These are phyloP conservation scores for Colletotrichum horii DNA, from an alignment of 2,329 filamentous ascomycete species.

Conservation along the genomic window DNA sequence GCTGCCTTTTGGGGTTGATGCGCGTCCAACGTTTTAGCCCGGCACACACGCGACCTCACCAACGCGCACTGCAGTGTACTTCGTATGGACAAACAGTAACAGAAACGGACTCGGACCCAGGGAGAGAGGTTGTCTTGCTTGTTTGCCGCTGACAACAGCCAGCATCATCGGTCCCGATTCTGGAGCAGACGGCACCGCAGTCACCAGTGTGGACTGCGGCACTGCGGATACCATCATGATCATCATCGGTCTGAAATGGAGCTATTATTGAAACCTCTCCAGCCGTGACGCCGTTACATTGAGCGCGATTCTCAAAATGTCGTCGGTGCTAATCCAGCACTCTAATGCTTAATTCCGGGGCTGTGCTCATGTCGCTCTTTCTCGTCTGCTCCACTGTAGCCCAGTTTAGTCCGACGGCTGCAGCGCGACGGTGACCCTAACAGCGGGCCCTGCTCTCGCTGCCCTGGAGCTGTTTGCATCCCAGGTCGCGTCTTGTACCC, in stretches of 20 bases:
- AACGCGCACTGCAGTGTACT: background rate
- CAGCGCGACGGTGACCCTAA: slow-evolving; percentile 4
- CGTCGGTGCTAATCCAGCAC: slow-evolving; percentile 1
- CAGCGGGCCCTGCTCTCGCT: background rate
- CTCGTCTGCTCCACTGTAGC: background rate
- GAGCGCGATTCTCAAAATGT: background rate
- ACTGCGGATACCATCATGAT: background rate
- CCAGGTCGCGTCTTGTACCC: background rate
- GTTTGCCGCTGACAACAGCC: background rate
- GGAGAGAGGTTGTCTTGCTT: background rate
- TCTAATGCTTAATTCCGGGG: slow-evolving; percentile 2
- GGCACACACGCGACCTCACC: background rate
- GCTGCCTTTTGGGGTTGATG: background rate
- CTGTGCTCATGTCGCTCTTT: background rate
- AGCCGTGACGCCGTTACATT: background rate
- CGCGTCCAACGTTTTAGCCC: background rate
- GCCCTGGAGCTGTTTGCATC: background rate
- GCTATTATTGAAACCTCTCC: background rate
- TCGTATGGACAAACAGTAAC: background rate
- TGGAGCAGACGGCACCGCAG: background rate
- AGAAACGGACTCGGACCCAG: background rate
- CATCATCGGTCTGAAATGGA: background rate
- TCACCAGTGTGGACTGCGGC: background rate
- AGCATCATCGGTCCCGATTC: background rate
- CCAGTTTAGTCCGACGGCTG: background rate